Conservation (phyloP, 345 rosid species). For the Euclidium syriacum region DNA sequence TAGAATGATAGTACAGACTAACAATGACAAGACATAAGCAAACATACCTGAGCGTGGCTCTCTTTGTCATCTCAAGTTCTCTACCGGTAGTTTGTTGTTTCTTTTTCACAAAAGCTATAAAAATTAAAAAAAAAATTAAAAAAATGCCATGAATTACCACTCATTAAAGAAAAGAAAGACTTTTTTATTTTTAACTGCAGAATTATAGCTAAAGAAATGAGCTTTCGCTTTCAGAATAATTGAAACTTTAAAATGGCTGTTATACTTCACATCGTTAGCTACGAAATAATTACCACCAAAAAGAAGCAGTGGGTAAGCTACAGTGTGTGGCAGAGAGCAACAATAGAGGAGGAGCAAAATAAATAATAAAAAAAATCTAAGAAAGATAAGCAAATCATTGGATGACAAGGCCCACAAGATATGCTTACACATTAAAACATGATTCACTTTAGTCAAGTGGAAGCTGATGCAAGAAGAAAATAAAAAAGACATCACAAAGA, state of each 20-base stretch:
- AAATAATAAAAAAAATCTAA: background rate
- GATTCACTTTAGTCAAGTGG: constrained; percentile 38
- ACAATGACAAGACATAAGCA: constrained; percentile 27
- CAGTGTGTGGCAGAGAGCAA: constrained; percentile 15
- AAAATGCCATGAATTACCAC: background rate
- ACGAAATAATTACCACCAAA: constrained; percentile 17
- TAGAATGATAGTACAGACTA: constrained; percentile 17
- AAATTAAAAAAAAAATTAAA: too few species aligned
- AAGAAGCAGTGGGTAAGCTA: constrained; percentile 18
- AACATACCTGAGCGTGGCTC: constrained; percentile 19
- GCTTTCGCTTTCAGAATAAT: constrained; percentile 26
- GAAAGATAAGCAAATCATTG: constrained; percentile 28
- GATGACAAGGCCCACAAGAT: constrained; percentile 30
- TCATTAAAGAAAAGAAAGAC: background rate
- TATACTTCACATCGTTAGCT: constrained; percentile 26
- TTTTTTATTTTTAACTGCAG: constrained; percentile 18
- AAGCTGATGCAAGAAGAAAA: constrained; percentile 30
- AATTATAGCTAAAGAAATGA: constrained; percentile 10
- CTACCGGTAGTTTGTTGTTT: constrained; percentile 11
- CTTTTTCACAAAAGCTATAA: constrained; percentile 1
- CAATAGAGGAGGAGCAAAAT: constrained; percentile 10
- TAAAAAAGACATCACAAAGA: constrained; percentile 32
- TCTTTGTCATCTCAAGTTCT: constrained; percentile 15
- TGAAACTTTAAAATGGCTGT: constrained; percentile 24
- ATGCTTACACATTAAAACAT: constrained; percentile 27